Percentiles rank a stretch among this genome's conserved stretches.
These are phyloP conservation scores for Leccinum laetum DNA, from an alignment of 1,284 basidiomycete genomes.

Conservation along the genomic window DNA sequence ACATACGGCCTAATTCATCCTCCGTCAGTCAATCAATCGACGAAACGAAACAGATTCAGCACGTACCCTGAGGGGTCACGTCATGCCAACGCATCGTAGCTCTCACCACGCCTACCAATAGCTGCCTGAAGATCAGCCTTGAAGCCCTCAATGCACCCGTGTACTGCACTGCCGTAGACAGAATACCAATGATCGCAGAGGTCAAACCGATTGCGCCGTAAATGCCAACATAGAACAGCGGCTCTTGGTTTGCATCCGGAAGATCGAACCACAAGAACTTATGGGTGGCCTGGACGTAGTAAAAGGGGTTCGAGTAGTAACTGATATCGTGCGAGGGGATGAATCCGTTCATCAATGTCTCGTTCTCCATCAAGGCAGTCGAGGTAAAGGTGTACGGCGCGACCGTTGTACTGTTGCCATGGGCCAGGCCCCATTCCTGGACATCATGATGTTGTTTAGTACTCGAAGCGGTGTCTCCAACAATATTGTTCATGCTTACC, in stretches of 20 bases:
- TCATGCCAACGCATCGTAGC: conserved; percentile 57
- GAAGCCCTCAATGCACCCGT: conserved; percentile 51
- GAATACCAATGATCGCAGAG: conserved; percentile 37
- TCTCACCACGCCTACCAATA: conserved; percentile 45
- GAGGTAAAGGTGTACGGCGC: conserved; percentile 23
- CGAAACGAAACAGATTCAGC: not conserved
- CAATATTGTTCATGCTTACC: conserved; percentile 11
- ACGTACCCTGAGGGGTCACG: conserved; percentile 45
- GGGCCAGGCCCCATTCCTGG: conserved; percentile 49
- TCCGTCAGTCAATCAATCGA: not conserved
- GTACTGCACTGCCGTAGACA: conserved; percentile 41
- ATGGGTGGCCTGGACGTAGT: conserved; percentile 14
- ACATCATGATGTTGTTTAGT: not conserved
- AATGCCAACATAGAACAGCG: conserved; percentile 51
- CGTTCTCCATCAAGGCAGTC: conserved; percentile 32
- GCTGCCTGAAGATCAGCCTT: conserved; percentile 40
- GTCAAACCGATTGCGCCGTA: conserved; percentile 45
- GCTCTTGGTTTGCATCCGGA: conserved; percentile 45
- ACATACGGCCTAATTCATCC: conserved; percentile 41
- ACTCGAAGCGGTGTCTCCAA: not conserved
- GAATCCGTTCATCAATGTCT: conserved; percentile 28
- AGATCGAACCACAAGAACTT: conserved; percentile 28
- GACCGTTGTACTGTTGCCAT: conserved; percentile 24
- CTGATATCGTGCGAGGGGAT: conserved; percentile 17
- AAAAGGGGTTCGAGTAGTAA: conserved; percentile 16